phyloP scores from a whole-genome alignment of 257 asterid species.

The Striga asiatica region DNA sequence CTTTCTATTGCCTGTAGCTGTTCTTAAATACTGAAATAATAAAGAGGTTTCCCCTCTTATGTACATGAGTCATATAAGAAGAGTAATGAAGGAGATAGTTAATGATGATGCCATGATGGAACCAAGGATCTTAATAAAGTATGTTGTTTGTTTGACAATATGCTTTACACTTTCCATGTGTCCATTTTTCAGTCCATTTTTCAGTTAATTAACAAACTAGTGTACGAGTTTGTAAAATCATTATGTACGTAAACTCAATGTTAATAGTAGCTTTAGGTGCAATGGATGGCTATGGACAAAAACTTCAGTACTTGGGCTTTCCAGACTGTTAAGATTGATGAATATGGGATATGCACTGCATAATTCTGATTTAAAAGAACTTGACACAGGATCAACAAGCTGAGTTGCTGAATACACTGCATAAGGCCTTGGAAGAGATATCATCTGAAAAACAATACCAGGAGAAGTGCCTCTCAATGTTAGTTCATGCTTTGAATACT shows the following conservation, averaged over 20 bases:
- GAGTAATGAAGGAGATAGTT: not conserved
- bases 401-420: conserved; percentile 53
- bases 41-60: not conserved
- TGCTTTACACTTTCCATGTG: not conserved
- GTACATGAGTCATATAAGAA: not conserved
- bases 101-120: not conserved
- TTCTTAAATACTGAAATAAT: not conserved
- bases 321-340: conserved; percentile 2
- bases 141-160: too few relatives aligned
- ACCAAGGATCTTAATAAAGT: too few relatives aligned
- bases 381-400: conserved; percentile 45
- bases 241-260: conserved; percentile 1
- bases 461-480: conserved; percentile 67
- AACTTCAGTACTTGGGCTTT: conserved; percentile 7
- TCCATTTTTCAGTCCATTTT: not conserved
- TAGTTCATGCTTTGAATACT: conserved; percentile 51
- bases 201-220: not conserved
- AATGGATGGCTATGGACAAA: not conserved
- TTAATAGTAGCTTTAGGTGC: conserved; percentile 7
- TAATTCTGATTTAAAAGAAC: conserved; percentile 13
- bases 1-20: not conserved
- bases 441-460: conserved; percentile 57
- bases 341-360: conserved; percentile 3
- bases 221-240: not conserved
- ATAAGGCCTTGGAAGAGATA: conserved; percentile 72